A percentile compares a stretch with the other conserved stretches of the same genome.
Conservation (phyloP, 2,329 filamentous ascomycete species). For the Colletotrichum incanum region DNA sequence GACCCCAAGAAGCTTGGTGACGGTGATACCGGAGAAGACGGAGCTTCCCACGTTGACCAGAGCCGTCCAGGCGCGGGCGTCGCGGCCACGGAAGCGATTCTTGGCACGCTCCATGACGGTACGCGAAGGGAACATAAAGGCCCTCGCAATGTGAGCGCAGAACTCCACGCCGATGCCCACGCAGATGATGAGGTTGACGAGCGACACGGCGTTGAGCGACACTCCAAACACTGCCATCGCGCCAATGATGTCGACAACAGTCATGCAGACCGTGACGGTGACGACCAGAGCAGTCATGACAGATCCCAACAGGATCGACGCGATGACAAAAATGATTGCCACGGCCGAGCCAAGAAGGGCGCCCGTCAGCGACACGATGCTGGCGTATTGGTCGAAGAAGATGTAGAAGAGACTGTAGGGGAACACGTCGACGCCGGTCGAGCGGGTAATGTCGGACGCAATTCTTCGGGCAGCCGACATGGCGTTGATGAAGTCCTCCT, state of each 20-base stretch:
- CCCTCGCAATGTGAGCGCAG: slow-evolving; percentile 95
- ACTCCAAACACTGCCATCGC: slow-evolving; percentile 93
- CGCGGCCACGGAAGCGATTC: slow-evolving; percentile 83
- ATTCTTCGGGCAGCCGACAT: slow-evolving; percentile 93
- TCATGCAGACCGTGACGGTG: slow-evolving; percentile 92
- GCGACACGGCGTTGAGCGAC: slow-evolving; percentile 92
- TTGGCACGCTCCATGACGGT: slow-evolving; percentile 86
- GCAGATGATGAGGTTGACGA: slow-evolving; percentile 97
- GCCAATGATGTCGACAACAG: slow-evolving; percentile 92
- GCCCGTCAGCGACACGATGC: slow-evolving; percentile 85
- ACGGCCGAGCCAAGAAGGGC: slow-evolving; percentile 87
- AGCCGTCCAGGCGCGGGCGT: slow-evolving; percentile 92
- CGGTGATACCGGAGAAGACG: slow-evolving; percentile 95
- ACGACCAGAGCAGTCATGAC: slow-evolving; percentile 86
- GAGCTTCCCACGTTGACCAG: slow-evolving; percentile 95
- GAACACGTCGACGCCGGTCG: slow-evolving; percentile 87
- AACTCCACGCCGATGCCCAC: slow-evolving; percentile 98
- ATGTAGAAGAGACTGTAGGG: slow-evolving; percentile 98
- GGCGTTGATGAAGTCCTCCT: slow-evolving; percentile 92
- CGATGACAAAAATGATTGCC: slow-evolving; percentile 87
- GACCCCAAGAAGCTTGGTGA: slow-evolving; percentile 95
- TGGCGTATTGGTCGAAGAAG: slow-evolving; percentile 97
- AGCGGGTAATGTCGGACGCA: slow-evolving; percentile 79
- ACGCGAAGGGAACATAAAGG: slow-evolving; percentile 93
- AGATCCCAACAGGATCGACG: slow-evolving; percentile 86